These are phyloP conservation scores for Sphaerostilbella broomeana DNA, from an alignment of 2,329 filamentous ascomycete species.

Conservation along the genomic window DNA sequence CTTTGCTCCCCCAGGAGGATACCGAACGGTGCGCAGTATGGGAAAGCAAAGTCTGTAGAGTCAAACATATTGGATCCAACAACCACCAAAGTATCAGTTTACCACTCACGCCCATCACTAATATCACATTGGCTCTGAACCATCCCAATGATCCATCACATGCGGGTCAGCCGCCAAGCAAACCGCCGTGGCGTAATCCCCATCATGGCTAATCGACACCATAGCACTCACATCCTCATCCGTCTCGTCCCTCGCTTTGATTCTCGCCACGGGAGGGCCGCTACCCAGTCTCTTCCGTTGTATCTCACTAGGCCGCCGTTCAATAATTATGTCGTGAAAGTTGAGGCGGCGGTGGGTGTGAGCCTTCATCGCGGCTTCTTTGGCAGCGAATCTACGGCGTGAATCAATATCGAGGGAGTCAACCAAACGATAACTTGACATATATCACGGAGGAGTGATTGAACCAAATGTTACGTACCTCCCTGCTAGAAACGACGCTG, in stretches of 20 bases:
- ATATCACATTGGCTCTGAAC: too few relatives aligned
- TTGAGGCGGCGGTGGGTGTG: constrained; percentile 52
- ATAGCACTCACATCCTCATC: constrained; percentile 49
- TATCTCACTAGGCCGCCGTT: constrained; percentile 21
- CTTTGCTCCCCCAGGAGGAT: too few relatives aligned
- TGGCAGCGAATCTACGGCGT: constrained; percentile 57
- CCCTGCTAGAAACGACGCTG: constrained; percentile 30
- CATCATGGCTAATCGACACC: constrained; percentile 83
- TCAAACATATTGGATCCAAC: too few relatives aligned
- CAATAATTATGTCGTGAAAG: constrained; percentile 55
- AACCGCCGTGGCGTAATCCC: constrained; percentile 68
- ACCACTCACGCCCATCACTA: background rate
- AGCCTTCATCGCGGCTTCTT: constrained; percentile 70
- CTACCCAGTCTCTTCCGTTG: constrained; percentile 26
- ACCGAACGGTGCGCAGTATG: too few relatives aligned
- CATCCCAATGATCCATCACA: too few relatives aligned
- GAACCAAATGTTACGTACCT: constrained; percentile 21
- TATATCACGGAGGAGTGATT: background rate
- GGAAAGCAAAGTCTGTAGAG: too few relatives aligned
- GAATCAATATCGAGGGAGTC: background rate
- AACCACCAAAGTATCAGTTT: too few relatives aligned
- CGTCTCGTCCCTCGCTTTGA: constrained; percentile 25
- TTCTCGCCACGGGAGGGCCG: constrained; percentile 40
- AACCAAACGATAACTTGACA: background rate
- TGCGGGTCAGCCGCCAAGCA: constrained; percentile 44